Percentiles rank a stretch among this genome's conserved stretches.
These are phyloP conservation scores for Hyphodiscus sp. DNA, from an alignment of 2,329 filamentous ascomycete genomes.

Conservation along the genomic window DNA sequence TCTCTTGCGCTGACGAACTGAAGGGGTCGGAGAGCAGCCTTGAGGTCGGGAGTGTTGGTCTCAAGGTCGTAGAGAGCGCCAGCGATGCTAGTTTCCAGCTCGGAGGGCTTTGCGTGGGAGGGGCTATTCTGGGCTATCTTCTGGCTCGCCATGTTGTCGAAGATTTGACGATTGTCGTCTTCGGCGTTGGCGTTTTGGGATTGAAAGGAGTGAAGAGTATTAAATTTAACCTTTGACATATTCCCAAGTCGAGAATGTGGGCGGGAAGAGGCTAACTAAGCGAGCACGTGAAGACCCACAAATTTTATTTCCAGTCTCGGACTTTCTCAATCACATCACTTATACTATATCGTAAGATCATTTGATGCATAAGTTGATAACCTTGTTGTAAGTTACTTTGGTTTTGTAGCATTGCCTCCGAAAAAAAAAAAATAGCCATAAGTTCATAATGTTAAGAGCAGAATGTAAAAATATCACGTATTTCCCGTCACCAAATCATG, in stretches of 20 bases:
- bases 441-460: too few relatives aligned
- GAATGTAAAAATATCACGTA: too few relatives aligned
- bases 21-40: conserved; percentile 90
- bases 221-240: background rate
- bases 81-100: conserved; percentile 96
- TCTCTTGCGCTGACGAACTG: conserved; percentile 98
- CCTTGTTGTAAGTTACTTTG: too few relatives aligned
- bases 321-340: background rate
- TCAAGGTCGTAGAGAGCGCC: conserved; percentile 98
- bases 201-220: conserved; percentile 20
- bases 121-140: conserved; percentile 98
- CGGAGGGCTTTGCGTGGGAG: conserved; percentile 89
- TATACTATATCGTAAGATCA: background rate
- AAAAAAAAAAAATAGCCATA: too few relatives aligned
- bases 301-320: too few relatives aligned
- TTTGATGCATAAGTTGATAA: too few relatives aligned
- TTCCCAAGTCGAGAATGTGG: background rate
- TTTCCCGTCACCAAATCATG: too few relatives aligned
- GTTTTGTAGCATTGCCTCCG: too few relatives aligned
- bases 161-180: conserved; percentile 35
- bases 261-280: background rate
- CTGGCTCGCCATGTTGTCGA: conserved; percentile 61
- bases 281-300: conserved; percentile 1
- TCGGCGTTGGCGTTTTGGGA: conserved; percentile 16
- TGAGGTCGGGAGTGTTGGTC: conserved; percentile 98